Base-by-base conservation (phyloP, 2,329 filamentous ascomycete species). In the Juglanconis juglandina region DNA sequence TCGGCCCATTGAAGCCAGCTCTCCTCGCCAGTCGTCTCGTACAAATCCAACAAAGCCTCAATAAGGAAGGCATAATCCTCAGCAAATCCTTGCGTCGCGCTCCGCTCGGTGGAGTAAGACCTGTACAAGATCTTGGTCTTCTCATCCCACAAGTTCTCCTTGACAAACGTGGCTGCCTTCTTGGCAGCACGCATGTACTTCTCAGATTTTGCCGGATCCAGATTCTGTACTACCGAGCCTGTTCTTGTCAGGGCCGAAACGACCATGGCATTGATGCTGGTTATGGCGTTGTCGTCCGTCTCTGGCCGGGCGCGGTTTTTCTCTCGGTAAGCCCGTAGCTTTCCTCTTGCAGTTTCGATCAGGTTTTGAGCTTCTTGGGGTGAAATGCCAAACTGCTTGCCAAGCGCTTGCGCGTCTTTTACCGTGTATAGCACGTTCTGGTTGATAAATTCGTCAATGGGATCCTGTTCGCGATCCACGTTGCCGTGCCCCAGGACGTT, bases 51-150 rank as follows among this genome's bases (percentile, higher is more conserved):
- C 1, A 97, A 79, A 0, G 92, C 94, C 53, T 88, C 85, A 53
- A 92, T 90, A 46, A 98, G 73, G 72, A 94, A 96, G 3, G 94
- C 92, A 70, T 98, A 98, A 75, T 99, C 95, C 68, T 98, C 95
- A 1, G 94, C 91, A 73, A 98, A 96, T 0, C 85, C 93, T 44
- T 81, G 80, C 0, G 86, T 87, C 17, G 85, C 80, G 34, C 88
- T 87, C 8, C 85, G 80, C 2, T 81, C 78, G 63, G 87, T 84
- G 35, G 86, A 85, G 74, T 89, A 96, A 47, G 94, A 85, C 53
- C 93, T 84, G 70, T 88, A 90, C 14, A 98, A 76, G 3, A 83
- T 82, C 51, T 84, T 83, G 0, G 79, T 81, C 0, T 77, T 66
- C 8, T 79, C 71, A 64, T 94, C 86, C 80, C 91, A 97, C 1